Percentiles rank a stretch among this genome's conserved stretches.
Conservation (phyloP, 73 alveolate genomes). For the Durusdinium trenchii region DNA sequence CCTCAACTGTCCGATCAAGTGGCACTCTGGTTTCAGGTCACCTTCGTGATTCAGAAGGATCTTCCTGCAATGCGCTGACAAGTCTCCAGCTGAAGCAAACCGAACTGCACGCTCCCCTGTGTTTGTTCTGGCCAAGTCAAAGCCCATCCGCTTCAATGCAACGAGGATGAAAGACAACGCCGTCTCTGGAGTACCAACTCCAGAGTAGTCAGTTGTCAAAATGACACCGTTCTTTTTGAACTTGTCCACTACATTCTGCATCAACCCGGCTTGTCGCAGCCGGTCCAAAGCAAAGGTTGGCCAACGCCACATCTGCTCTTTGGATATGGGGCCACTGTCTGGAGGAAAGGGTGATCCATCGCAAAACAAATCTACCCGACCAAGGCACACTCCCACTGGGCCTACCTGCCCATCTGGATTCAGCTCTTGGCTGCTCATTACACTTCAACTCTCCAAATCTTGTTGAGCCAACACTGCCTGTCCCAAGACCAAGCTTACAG, state of each 20-base stretch:
- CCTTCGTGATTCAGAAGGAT: neutral
- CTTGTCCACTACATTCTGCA: neutral
- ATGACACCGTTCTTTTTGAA: neutral
- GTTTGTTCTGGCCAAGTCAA: neutral
- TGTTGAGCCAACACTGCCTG: no score
- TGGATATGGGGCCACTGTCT: neutral
- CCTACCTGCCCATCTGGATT: no score
- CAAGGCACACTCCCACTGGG: no score
- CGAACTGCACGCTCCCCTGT: neutral
- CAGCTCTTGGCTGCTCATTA: no score
- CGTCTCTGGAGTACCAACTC: conserved; percentile 17
- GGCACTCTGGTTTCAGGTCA: neutral
- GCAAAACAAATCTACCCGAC: neutral
- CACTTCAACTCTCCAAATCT: no score
- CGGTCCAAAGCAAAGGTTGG: conserved; percentile 4
- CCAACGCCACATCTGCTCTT: neutral
- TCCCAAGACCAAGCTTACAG: no score
- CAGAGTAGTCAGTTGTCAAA: conserved; percentile 8
- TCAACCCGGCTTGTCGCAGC: neutral
- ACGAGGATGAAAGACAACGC: neutral
- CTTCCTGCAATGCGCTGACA: neutral
- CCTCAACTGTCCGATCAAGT: neutral
- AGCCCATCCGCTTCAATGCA: neutral
- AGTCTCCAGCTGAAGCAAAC: neutral
- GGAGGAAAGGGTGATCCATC: neutral